Conservation (phyloP, 495 filamentous ascomycete species). For the Chaetomium fimeti region DNA sequence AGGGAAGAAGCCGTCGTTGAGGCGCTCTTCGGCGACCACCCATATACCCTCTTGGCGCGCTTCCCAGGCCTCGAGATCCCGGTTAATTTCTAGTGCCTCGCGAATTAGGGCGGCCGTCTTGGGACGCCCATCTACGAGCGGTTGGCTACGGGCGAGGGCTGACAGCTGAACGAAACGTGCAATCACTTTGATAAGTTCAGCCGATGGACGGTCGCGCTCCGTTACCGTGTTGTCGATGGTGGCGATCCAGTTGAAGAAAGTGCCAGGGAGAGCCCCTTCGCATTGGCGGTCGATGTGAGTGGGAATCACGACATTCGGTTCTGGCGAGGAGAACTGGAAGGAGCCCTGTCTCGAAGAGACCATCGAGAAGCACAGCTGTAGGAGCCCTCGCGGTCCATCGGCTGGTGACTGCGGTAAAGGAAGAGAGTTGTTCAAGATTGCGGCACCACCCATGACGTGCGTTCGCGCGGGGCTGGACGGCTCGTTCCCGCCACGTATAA, state of each 20-base stretch:
- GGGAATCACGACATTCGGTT: constrained; percentile 25
- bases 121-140: constrained; percentile 36
- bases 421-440: constrained; percentile 40
- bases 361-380: constrained; percentile 49
- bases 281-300: constrained; percentile 28
- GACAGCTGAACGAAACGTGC: constrained; percentile 39
- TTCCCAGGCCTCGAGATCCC: constrained; percentile 39
- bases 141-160: constrained; percentile 30
- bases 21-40: constrained; percentile 29
- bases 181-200: constrained; percentile 37
- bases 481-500: constrained; percentile 27
- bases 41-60: constrained; percentile 34
- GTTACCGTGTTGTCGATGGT: constrained; percentile 32
- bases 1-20: constrained; percentile 32
- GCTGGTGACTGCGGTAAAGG: constrained; percentile 31
- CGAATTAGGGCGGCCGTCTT: constrained; percentile 33
- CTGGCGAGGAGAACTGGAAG: constrained; percentile 23
- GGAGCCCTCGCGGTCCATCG: constrained; percentile 37
- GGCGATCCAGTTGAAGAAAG: constrained; percentile 41
- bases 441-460: constrained; percentile 48
- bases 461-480: constrained; percentile 40
- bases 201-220: constrained; percentile 29
- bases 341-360: constrained; percentile 30
- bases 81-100: constrained; percentile 37
- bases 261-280: constrained; percentile 35